Base-by-base conservation (phyloP, 257 asterid species). In the Nicotiana obtusifolia region DNA sequence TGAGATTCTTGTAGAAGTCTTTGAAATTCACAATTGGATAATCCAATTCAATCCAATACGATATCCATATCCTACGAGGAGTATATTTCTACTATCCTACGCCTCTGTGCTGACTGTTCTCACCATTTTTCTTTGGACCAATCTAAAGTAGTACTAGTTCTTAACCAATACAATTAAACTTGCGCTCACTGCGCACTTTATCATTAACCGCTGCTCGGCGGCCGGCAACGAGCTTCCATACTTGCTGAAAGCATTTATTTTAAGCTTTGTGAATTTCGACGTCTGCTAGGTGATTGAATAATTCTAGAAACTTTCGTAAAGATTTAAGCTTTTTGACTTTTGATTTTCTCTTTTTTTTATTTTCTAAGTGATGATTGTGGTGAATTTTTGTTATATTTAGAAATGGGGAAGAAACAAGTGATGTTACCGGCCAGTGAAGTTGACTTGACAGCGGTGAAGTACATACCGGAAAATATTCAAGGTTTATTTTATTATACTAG, bases 361-460 rank as follows among this genome's bases (percentile, higher is more conserved):
- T n/a, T 19, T 57, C 8, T 22, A 67, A 20, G 35, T 7, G 78
- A 73, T 44, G 35, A 44, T 13, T 22, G 15, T 22, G 37, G 15
- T 54, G 80, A 26, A 1, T 54, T 49, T 49, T 59, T 57, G 61
- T 35, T 64, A 22, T 20, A 61, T 49, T 20, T 64, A 49, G 77
- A 83, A 87, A 77, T 93, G 97, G 97, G 84, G 92, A 90, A 89
- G 87, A 93, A 93, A 93, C 84, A 83, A 62, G 92, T 92, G 88
- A 93, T 93, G 97, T 77, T 88, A 85, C 97, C 97, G 82, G 95
- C 93, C 49, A 81, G 82, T 83, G 91, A 93, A 81, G 95, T 95
- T 87, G 98, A 93, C 86, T 83, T 91, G 78, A 83, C 89, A 30
- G 84, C 95, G 49, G 93, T 85, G 82, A 91, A 91, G 28, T 95